Base-by-base conservation (phyloP, 2,329 filamentous ascomycete species). In the Sordariomycetes sp. region DNA sequence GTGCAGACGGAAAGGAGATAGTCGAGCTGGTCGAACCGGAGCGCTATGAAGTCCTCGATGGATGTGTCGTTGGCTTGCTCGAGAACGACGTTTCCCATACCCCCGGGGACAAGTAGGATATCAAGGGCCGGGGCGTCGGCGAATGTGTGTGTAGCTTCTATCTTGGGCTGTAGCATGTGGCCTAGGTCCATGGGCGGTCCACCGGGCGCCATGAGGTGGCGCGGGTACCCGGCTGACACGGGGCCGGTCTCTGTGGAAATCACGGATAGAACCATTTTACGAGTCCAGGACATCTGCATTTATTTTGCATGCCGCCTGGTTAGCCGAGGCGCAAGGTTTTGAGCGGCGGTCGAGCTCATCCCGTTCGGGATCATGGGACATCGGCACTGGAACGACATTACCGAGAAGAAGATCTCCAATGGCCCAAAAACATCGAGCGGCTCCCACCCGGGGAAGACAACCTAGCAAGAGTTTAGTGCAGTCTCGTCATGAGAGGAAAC, bases 1-100 rank as follows among this genome's bases (percentile, higher is more conserved):
- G 81, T 86, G 63, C 84, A 87, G 0, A 86, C 75, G 0, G 79
- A 83, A n/a, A 86, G 68, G 6, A 84, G 62, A 59, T 78, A 80
- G 53, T 71, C 65, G 7, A 82, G 61, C 8, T 68, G 67, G 0
- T 74, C 70, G 60, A 73, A 78, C 3, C 63, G 62, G 0, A 65
- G 61, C 4, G 61, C 62, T 50, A 82, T 65, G 60, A 75, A 82
- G n/a, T 74, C 66, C 7, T 65, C 55, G 0, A 64, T 62, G 1
- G 58, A 58, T 1, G 66, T 61, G 13, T 55, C 53, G 24, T 55
- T 48, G 35, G 24, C n/a, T 22, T 25, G 17, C 35, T 25, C 25
- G 0, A 62, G 22, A 3, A 65, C 58, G 5, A 67, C 63, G 1
- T 66, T 63, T 1, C 72, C 72, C 12, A 60, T 58, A 0, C 72